These are phyloP conservation scores for Apiospora rasikravindrae DNA, from an alignment of 2,329 filamentous ascomycete species.

Conservation along the genomic window DNA sequence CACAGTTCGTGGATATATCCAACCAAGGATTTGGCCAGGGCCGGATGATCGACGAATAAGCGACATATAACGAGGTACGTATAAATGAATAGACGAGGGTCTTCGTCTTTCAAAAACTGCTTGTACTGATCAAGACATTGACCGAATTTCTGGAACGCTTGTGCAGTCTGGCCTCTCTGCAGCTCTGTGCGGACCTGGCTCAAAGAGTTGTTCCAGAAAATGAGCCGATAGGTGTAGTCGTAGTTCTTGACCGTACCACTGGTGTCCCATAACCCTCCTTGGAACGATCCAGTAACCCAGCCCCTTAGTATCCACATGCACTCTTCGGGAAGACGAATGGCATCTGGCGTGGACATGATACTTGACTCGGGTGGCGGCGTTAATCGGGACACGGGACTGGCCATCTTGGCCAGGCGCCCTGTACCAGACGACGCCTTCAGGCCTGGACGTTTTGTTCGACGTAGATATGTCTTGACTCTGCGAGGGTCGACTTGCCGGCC, in stretches of 20 bases:
- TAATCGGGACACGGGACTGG: not conserved
- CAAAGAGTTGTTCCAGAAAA: conserved; percentile 14
- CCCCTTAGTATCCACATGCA: conserved; percentile 5
- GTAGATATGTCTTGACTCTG: conserved; percentile 4
- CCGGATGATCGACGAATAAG: conserved; percentile 10
- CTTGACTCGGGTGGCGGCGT: conserved; percentile 8
- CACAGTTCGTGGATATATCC: conserved; percentile 13
- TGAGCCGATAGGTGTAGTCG: conserved; percentile 13
- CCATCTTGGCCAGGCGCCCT: conserved; percentile 1
- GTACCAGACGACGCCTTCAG: not conserved
- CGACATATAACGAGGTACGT: conserved; percentile 17
- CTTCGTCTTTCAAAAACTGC: conserved; percentile 3
- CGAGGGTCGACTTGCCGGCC: conserved; percentile 13
- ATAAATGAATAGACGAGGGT: conserved; percentile 13
- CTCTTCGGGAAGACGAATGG: conserved; percentile 13
- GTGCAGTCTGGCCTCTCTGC: conserved; percentile 1
- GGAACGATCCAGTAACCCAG: not conserved
- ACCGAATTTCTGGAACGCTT: conserved; percentile 13
- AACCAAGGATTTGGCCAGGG: conserved; percentile 11
- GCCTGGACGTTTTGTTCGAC: conserved; percentile 17
- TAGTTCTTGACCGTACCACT: not conserved
- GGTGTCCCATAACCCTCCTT: conserved; percentile 4
- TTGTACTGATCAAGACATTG: conserved; percentile 17
- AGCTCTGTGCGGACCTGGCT: not conserved
- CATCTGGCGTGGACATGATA: conserved; percentile 2